Evolutionary conservation across 768 basidiomycete genomes (phyloP).

Genomic region (Austroboletus eburneus): DNA sequence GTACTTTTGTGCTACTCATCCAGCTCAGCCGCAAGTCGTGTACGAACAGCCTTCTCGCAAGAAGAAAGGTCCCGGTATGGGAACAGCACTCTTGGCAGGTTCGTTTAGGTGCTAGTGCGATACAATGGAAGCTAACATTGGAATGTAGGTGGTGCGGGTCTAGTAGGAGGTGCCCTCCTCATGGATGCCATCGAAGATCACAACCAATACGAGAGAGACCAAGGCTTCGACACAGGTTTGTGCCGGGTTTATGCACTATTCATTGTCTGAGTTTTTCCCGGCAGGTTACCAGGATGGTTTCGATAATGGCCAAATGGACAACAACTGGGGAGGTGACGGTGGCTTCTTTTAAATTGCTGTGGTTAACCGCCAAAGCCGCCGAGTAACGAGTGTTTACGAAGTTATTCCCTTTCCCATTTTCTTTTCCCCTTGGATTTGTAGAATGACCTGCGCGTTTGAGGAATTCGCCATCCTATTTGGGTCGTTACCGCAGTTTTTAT

Average conservation of each 20-base stretch:
- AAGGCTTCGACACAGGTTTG: slow-evolving; percentile 36
- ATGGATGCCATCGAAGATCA: slow-evolving; percentile 47
- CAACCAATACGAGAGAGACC: slow-evolving; percentile 29
- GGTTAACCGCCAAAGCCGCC: not conserved
- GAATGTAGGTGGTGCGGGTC: slow-evolving; percentile 51
- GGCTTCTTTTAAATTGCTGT: slow-evolving; percentile 8
- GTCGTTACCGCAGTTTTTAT: no score
- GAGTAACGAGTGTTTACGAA: not conserved
- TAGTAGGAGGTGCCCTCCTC: slow-evolving; percentile 61
- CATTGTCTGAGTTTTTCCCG: slow-evolving; percentile 6
- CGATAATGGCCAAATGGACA: slow-evolving; percentile 4
- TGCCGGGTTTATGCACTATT: slow-evolving; percentile 2
- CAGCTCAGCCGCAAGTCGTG: slow-evolving; percentile 30
- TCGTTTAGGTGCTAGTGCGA: slow-evolving; percentile 11
- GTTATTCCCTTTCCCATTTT: not conserved
- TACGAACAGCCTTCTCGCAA: slow-evolving; percentile 36
- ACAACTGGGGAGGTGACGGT: slow-evolving; percentile 1
- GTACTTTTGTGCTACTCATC: slow-evolving; percentile 25
- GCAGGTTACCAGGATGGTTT: slow-evolving; percentile 32
- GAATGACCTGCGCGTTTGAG: slow-evolving; percentile 4
- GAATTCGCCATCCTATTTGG: not conserved
- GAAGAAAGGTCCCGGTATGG: slow-evolving; percentile 49
- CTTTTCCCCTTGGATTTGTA: slow-evolving; percentile 16
- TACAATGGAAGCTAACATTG: slow-evolving; percentile 3
- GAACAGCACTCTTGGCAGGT: slow-evolving; percentile 46